Evolutionary conservation across 148 eudicot genomes (phyloP).

Genomic region (Silene latifolia): DNA sequence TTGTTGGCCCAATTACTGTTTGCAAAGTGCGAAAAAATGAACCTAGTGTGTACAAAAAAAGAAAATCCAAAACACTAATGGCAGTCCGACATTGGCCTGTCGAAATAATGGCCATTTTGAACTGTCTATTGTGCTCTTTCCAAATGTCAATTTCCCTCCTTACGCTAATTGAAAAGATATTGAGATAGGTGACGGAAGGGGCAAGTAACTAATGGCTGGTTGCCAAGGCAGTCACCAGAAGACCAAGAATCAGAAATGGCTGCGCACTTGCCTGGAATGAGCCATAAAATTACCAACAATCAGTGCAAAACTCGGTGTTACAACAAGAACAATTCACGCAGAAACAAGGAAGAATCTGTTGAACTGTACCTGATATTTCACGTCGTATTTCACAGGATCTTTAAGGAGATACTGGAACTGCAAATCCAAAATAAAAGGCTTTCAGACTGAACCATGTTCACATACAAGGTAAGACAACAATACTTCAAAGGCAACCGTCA

Average conservation of each 20-base stretch:
- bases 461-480: not conserved
- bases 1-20: no score
- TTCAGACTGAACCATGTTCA: not conserved
- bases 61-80: not conserved
- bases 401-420: conserved; percentile 88
- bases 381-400: conserved; percentile 91
- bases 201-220: conserved; percentile 42
- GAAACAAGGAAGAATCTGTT: not conserved
- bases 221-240: conserved; percentile 84
- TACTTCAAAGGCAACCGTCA: not conserved
- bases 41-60: not conserved
- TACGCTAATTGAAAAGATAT: not conserved
- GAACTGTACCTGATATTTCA: conserved; percentile 77
- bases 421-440: not conserved
- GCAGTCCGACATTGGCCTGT: no score
- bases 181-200: not conserved
- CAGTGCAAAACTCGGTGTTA: not conserved
- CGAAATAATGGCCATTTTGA: no score
- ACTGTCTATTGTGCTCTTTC: not conserved
- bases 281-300: no score
- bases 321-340: not conserved
- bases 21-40: not conserved
- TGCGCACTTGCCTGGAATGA: conserved; percentile 87
- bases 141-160: not conserved
- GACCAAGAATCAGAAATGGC: conserved; percentile 82